Evolutionary conservation across 495 filamentous ascomycete species (phyloP), one percentile per base, ranked within the genome.

Genomic region (Terfezia claveryi): DNA sequence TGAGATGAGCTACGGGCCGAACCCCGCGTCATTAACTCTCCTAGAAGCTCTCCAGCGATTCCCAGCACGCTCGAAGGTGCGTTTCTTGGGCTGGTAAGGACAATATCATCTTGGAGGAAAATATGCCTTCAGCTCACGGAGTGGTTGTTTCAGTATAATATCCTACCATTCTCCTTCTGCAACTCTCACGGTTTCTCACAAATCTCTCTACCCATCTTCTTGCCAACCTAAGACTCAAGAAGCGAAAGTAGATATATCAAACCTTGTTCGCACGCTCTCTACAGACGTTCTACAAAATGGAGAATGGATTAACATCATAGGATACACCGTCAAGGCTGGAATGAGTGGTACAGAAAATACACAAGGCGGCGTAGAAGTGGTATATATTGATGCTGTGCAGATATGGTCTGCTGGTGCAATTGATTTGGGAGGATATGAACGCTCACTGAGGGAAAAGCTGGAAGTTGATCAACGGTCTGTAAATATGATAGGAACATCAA

Each of bases 241-340:
- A 27, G 83, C 91, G 23, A 76, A 87, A 63, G 74, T 93, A 51
- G 74, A 78, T 51, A 75, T 84, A 53, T 16, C 59, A 23, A 64
- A 93, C 14, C 71, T 94, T 5, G 74, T 77, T 55, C 71, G 68
- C 17, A 61, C 88, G 56, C 77, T 78, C 20, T 65, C 73, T 36
- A 77, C 80, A 53, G 78, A 85, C 32, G 73, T 80, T 54, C 72
- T 78, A 44, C 69, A 82, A 7, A 38, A 64, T 52, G 91, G 91
- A n/a, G 76, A 82, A 51, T 98, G 91, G 91, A 65, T 94, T 17
- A 91, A 94, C 66, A 75, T 95, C 0, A 74, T 94, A 54, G 91
- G 89, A 2, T 94, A 94, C 66, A 72, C 92, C 38, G 68, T 73
- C 62, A 32, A 51, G 14, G 23, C 8, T 32, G 27, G 36, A 50